Evolutionary conservation across 129 eudicot species (phyloP), one percentile per base, ranked within the genome.

Genomic region (Sambucus nigra): DNA sequence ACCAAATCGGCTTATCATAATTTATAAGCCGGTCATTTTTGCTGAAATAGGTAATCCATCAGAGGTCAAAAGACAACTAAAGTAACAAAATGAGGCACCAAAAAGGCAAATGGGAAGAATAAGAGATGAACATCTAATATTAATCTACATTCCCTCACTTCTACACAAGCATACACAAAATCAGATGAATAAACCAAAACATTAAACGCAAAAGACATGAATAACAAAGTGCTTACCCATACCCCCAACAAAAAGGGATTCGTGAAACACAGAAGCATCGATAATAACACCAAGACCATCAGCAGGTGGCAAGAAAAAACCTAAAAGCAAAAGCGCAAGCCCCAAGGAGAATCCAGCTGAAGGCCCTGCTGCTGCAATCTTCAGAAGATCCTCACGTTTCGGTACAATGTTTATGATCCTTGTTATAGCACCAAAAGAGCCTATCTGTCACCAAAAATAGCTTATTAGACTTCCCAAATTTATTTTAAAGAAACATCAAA

Each of bases 281-380:
- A 92, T 87, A 44, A 82, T 66, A 51, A 82, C 40, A 27, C 99
- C 96, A 5, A 86, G 56, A 39, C 94, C 87, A 53, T 92, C 99
- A 45, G 70, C 21, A 4, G 99, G 99, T 11, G 99, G 99, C 65
- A 92, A 68, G 61, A 74, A 54, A 59, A 92, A 86, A 21, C 99
- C 99, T 57, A 77, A 50, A n/a, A 92, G 91, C 70, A 92, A 56
- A 61, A 92, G 99, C 53, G 73, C 47, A 7, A 86, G 62, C 7
- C 99, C 96, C 73, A 92, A 50, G 31, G 85, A 71, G 78, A 79
- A 92, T n/a, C 99, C 99, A 0, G 99, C 99, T 46, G 75, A 63
- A 47, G 99, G 99, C 58, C 99, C 99, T 38, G 99, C 96, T n/a
- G 80, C 80, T 64, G 96, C 94, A 51, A 92, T 77, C 71, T 92